Percentiles rank a stretch among this genome's conserved stretches.
phyloP scores from a whole-genome alignment of 2,329 filamentous ascomycete species.

The Fusarium hainanense region DNA sequence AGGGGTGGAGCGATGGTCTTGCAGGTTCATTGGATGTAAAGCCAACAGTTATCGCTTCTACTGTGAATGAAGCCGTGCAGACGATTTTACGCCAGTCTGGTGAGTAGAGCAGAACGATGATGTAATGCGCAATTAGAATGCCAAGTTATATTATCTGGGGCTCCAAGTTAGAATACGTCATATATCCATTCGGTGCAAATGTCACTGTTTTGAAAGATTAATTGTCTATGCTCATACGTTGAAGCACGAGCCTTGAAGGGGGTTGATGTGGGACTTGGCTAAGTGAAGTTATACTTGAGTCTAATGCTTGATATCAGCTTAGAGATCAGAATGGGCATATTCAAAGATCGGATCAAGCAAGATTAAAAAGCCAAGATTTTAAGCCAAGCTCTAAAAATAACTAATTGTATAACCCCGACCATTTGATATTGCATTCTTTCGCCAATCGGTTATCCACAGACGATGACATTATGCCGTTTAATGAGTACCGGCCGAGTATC shows the following conservation, averaged over 20 bases:
- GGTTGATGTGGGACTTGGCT: background rate
- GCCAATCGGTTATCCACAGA: conserved; percentile 6
- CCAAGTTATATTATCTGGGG: background rate
- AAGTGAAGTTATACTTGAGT: background rate
- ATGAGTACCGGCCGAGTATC: conserved; percentile 6
- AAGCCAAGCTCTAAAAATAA: conserved; percentile 5
- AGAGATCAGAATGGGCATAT: background rate
- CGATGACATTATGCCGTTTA: conserved; percentile 7
- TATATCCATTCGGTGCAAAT: background rate
- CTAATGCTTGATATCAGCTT: background rate
- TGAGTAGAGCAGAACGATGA: conserved; percentile 8
- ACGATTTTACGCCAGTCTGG: conserved; percentile 42
- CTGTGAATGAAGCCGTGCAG: conserved; percentile 67
- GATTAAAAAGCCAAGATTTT: background rate
- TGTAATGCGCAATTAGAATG: conserved; percentile 1
- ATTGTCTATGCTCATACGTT: background rate
- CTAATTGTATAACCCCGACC: background rate
- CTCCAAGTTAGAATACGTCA: background rate
- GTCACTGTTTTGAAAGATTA: background rate
- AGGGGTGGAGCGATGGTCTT: conserved; percentile 73
- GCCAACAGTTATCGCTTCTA: conserved; percentile 65
- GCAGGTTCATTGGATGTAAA: conserved; percentile 56
- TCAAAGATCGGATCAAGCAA: background rate
- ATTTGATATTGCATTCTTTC: conserved; percentile 1
- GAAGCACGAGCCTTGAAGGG: background rate